phyloP scores from a whole-genome alignment of 2,329 filamentous ascomycete species.

The Dactylellina cionopaga region DNA sequence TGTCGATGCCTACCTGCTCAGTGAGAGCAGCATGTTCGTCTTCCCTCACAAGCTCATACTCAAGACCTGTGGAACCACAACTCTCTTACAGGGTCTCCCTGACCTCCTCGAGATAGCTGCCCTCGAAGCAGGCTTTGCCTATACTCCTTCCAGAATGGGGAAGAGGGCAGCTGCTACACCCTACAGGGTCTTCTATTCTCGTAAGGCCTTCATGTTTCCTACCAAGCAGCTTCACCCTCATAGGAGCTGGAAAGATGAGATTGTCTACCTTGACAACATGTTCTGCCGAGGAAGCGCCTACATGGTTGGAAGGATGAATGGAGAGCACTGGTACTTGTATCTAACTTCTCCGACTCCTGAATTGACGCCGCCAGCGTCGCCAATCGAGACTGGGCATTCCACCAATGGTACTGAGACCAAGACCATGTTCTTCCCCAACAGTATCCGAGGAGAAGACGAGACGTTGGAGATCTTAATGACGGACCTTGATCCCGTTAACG shows the following conservation, averaged over 20 bases:
- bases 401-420: slow-evolving; percentile 66
- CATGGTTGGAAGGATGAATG: slow-evolving; percentile 99
- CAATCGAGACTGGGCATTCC: slow-evolving; percentile 53
- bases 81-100: slow-evolving; percentile 85
- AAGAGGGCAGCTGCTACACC: slow-evolving; percentile 79
- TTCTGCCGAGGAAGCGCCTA: slow-evolving; percentile 95
- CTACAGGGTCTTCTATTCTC: slow-evolving; percentile 97
- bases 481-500: slow-evolving; percentile 74
- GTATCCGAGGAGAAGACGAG: slow-evolving; percentile 72
- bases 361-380: slow-evolving; percentile 72
- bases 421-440: slow-evolving; percentile 69
- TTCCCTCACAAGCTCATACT: slow-evolving; percentile 99
- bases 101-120: slow-evolving; percentile 93
- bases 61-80: slow-evolving; percentile 98
- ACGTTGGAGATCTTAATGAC: slow-evolving; percentile 80
- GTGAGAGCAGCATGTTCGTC: slow-evolving; percentile 99
- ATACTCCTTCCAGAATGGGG: slow-evolving; percentile 66
- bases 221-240: slow-evolving; percentile 94
- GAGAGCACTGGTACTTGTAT: slow-evolving; percentile 99
- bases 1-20: slow-evolving; percentile 94
- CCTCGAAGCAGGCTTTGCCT: slow-evolving; percentile 84
- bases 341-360: slow-evolving; percentile 93
- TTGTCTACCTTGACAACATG: slow-evolving; percentile 88
- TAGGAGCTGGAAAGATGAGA: slow-evolving; percentile 96
- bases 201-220: slow-evolving; percentile 97